Evolutionary conservation across 2,329 filamentous ascomycete genomes (phyloP), one percentile per base, ranked within the genome.

Genomic region (Emergomyces orientalis): DNA sequence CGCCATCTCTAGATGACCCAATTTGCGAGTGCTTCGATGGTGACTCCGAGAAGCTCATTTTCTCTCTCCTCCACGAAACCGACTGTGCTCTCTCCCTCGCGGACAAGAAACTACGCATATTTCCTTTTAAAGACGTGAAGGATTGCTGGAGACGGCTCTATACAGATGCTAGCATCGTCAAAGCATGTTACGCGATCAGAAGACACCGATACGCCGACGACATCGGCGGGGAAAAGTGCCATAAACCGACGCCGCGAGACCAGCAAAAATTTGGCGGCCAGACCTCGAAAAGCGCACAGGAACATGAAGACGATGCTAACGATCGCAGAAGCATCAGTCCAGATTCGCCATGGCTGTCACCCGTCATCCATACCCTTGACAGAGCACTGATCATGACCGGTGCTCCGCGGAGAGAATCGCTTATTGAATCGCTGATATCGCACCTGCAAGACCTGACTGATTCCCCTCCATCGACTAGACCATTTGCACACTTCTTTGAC

Each of bases 381-480:
- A 85, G 86, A 73, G 87, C 88, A 0, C 75, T 95, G 54, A 90
- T 96, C 55, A 82, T 91, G 61, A 84, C 89, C 0, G 89, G 88
- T 0, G 88, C 83, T 0, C 84, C 84, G 1, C 79, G 71, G 0
- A 78, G 89, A 62, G 81, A 83, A 8, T 67, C 70, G 9, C 65
- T 76, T 37, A 73, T 80, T 27, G 75, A 78, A 60, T 62, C 64
- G 8, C 65, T 81, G 3, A 63, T 80, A 22, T 65, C 66, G 19
- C 65, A 68, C 6, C 63, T 78, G 14, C 72, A 76, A 62, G 63
- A 65, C 14, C 66, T 67, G 34, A 67, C 67, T 9, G 65, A 62
- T 32, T 49, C 47, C 4, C 51, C 52, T 34, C 39, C 52, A 2
- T 58, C 62, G 56, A 14, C 60, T 61, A 30, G 32, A 49, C 11